phyloP scores from a whole-genome alignment of 2,329 filamentous ascomycete genomes.

The Fusarium redolens region DNA sequence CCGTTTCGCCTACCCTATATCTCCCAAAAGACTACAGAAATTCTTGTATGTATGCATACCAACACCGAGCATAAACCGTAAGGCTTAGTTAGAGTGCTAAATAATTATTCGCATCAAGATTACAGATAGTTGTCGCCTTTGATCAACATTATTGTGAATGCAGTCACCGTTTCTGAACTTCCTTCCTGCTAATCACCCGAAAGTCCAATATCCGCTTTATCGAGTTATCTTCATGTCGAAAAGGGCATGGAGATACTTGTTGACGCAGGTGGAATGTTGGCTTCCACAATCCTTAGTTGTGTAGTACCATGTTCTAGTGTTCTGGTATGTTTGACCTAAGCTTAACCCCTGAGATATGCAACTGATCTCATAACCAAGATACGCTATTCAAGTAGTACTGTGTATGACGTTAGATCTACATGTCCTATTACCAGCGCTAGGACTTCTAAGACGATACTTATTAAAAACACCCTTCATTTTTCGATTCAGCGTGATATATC shows the following conservation, averaged over 20 bases:
- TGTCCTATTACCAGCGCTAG: not conserved
- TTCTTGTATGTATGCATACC: not conserved
- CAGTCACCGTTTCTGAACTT: not conserved
- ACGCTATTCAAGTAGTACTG: not conserved
- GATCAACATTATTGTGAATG: not conserved
- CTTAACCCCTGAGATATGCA: constrained; percentile 10
- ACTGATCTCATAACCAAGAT: constrained; percentile 11
- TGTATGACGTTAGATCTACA: constrained; percentile 31
- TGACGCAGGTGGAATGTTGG: constrained; percentile 5
- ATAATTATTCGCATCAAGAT: not conserved
- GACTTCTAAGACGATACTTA: not conserved
- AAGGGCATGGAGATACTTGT: not conserved
- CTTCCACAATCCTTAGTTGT: not conserved
- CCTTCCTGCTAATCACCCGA: too few species aligned
- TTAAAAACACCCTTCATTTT: not conserved
- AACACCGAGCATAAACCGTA: not conserved
- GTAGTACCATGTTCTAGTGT: not conserved
- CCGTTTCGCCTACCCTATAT: not conserved
- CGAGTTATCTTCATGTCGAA: not conserved
- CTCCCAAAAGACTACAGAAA: not conserved
- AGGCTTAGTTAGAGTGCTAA: not conserved
- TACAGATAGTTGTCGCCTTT: not conserved
- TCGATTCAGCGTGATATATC: not conserved
- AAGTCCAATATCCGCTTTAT: not conserved
- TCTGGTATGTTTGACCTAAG: not conserved